These are phyloP conservation scores for Mycena metata DNA, from an alignment of 768 basidiomycete genomes.

Conservation along the genomic window DNA sequence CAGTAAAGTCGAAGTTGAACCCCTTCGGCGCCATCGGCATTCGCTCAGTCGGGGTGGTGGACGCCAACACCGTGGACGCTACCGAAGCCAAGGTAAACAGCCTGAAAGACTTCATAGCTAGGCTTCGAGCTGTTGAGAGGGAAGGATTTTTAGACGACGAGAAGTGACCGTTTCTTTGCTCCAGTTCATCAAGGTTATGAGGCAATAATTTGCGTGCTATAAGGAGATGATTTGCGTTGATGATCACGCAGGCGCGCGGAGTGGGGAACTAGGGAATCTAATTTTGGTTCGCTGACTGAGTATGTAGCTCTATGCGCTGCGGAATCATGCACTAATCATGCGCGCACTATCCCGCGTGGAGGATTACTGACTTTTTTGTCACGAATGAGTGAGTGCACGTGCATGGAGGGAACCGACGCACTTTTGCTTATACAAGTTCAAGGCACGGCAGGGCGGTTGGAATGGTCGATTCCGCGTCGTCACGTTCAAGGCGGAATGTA, in stretches of 20 bases:
- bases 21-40: conserved; percentile 7
- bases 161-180: not conserved
- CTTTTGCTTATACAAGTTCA: too few species aligned
- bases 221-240: not conserved
- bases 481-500: too few species aligned
- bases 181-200: not conserved
- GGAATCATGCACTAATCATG: too few species aligned
- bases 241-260: too few species aligned
- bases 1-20: not conserved
- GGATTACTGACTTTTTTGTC: too few species aligned
- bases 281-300: conserved; percentile 15
- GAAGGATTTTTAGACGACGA: not conserved
- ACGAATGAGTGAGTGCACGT: too few species aligned
- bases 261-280: not conserved
- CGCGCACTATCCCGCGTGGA: too few species aligned
- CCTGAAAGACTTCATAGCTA: conserved; percentile 11
- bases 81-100: conserved; percentile 9
- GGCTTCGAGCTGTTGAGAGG: not conserved
- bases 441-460: too few species aligned
- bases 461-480: too few species aligned
- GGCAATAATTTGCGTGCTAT: too few species aligned
- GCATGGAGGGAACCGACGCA: too few species aligned
- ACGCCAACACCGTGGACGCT: not conserved
- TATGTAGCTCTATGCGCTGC: too few species aligned
- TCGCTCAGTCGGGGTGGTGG: not conserved